Evolutionary conservation across 2,329 filamentous ascomycete species (phyloP).

Genomic region (Fusarium sp.): DNA sequence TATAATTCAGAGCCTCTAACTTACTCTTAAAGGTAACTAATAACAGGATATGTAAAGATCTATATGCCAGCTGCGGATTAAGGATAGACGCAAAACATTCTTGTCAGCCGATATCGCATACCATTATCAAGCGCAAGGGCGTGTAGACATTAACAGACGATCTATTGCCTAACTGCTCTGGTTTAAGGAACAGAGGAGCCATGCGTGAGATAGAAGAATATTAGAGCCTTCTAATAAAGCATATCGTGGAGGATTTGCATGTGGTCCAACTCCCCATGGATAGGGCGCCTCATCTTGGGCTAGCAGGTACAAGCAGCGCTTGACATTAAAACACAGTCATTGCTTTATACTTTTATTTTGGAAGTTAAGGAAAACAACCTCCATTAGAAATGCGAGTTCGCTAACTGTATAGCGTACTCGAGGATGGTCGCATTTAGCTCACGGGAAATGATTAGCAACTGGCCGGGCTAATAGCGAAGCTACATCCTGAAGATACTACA

Average conservation of each 20-base stretch:
- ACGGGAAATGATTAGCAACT: background rate
- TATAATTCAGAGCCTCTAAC: accelerated
- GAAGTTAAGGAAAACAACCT: no score
- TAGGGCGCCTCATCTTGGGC: background rate
- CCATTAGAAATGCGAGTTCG: no score
- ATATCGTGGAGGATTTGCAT: no score
- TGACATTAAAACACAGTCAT: accelerated
- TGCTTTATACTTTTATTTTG: no score
- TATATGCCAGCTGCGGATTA: accelerated
- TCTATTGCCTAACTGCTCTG: background rate
- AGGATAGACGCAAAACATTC: background rate
- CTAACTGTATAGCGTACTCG: no score
- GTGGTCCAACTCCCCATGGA: background rate
- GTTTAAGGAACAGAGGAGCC: accelerated
- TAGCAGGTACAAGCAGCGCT: background rate
- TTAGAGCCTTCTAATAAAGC: no score
- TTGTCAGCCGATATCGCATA: no score
- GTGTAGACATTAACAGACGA: background rate
- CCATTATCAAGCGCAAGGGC: accelerated
- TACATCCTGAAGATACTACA: background rate
- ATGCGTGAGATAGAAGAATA: accelerated
- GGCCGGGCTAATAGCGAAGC: background rate
- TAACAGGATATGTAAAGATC: accelerated
- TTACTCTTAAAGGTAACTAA: accelerated
- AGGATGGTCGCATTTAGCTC: background rate